Percentiles rank a stretch among this genome's conserved stretches.
Conservation (phyloP, 2,329 filamentous ascomycete genomes). For the Pseudogymnoascus sp. region DNA sequence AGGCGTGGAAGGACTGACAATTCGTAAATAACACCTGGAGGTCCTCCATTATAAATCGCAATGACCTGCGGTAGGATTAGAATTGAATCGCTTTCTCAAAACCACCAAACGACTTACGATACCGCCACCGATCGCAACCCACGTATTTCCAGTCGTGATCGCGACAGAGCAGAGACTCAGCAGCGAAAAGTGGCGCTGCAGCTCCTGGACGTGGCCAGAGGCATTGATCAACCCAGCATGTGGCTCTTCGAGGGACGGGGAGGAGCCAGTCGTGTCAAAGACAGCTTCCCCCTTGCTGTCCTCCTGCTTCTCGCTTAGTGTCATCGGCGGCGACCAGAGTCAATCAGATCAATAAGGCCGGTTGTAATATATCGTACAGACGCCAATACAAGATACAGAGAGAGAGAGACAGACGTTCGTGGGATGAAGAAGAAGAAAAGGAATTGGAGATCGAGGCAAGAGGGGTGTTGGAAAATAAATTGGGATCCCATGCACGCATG, state of each 20-base stretch:
- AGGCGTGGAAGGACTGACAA: constrained; percentile 30
- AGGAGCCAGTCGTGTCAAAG: not conserved
- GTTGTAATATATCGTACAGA: not conserved
- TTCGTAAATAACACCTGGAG: constrained; percentile 52
- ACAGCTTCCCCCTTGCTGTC: not conserved
- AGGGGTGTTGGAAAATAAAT: not conserved
- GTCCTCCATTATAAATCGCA: constrained; percentile 51
- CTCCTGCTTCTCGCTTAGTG: not conserved
- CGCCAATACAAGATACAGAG: not conserved
- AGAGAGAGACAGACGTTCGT: not conserved
- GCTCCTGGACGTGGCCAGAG: constrained; percentile 36
- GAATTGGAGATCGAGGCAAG: not conserved
- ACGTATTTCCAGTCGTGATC: constrained; percentile 35
- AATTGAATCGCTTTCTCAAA: not conserved
- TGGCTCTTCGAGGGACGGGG: not conserved
- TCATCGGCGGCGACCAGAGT: not conserved
- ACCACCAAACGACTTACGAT: constrained; percentile 34
- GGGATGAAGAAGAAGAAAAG: not conserved
- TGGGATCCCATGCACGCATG: not conserved
- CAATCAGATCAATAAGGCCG: not conserved
- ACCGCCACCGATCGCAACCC: constrained; percentile 40
- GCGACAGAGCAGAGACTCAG: constrained; percentile 24
- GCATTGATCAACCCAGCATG: constrained; percentile 28
- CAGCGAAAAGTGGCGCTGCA: constrained; percentile 34
- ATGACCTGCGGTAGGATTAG: constrained; percentile 17